These are phyloP conservation scores for Hymenoscyphus fructigenus DNA, from an alignment of 2,329 filamentous ascomycete genomes.

Conservation along the genomic window DNA sequence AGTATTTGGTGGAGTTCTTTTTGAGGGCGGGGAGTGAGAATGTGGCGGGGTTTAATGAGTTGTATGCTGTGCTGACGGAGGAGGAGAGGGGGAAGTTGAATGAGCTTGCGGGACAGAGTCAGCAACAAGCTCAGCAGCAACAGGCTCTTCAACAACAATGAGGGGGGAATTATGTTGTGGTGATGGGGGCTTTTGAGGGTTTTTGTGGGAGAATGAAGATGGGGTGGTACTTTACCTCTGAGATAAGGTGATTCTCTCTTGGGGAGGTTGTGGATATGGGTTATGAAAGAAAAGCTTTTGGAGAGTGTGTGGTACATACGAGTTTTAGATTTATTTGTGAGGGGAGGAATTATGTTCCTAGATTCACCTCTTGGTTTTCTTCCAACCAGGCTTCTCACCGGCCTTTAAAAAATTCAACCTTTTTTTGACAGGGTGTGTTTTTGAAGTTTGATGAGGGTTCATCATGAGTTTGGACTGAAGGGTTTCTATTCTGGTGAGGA, in stretches of 20 bases:
- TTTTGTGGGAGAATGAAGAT: neutral
- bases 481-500: too few species aligned
- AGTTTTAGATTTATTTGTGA: neutral
- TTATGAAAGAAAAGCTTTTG: neutral
- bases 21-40: constrained; percentile 41
- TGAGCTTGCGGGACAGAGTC: constrained; percentile 31
- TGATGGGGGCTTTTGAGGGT: neutral
- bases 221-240: neutral
- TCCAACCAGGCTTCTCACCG: too few species aligned
- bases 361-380: neutral
- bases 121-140: neutral
- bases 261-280: neutral
- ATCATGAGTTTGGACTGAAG: too few species aligned
- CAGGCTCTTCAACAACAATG: neutral
- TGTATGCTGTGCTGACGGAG: constrained; percentile 38
- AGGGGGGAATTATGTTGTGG: neutral
- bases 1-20: constrained; percentile 83
- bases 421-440: too few species aligned
- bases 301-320: neutral
- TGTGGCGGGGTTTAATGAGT: constrained; percentile 39
- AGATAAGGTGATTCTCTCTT: neutral
- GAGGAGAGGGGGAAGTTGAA: constrained; percentile 49
- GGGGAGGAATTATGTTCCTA: neutral
- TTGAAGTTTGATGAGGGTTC: too few species aligned
- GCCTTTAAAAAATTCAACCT: too few species aligned